phyloP scores from a whole-genome alignment of 108 stramenopile genomes.

The Nitzschia palea region DNA sequence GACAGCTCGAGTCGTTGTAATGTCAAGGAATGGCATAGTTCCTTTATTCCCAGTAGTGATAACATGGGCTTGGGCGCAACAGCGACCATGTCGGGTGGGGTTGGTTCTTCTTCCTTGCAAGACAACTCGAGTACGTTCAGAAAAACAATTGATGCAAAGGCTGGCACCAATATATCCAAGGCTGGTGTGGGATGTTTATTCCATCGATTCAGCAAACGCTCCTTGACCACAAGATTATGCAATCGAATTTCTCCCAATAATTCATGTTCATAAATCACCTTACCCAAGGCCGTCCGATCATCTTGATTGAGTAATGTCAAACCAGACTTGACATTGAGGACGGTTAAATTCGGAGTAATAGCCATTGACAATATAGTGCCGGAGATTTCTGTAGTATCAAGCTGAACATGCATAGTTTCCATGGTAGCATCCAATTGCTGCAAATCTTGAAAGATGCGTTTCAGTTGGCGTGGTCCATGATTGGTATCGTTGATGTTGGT shows the following conservation, averaged over 20 bases:
- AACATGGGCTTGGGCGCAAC: not conserved
- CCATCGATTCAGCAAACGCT: constrained; percentile 13
- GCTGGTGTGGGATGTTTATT: constrained; percentile 10
- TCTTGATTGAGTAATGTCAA: constrained; percentile 5
- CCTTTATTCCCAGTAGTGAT: constrained; percentile 5
- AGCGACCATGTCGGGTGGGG: not conserved
- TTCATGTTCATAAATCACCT: constrained; percentile 12
- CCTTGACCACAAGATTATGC: constrained; percentile 1
- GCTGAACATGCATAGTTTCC: constrained; percentile 12
- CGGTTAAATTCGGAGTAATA: not conserved
- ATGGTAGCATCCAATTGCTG: constrained; percentile 5
- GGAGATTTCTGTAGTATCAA: constrained; percentile 1
- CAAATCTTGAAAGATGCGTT: not conserved
- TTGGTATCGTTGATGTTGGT: not conserved
- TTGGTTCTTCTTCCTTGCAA: not conserved
- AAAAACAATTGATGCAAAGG: constrained; percentile 8
- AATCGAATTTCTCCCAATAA: not conserved
- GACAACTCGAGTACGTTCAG: constrained; percentile 10
- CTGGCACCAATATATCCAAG: constrained; percentile 14
- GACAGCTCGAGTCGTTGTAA: constrained; percentile 13
- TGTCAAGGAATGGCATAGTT: constrained; percentile 4
- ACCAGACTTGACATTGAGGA: constrained; percentile 4
- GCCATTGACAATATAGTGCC: constrained; percentile 5
- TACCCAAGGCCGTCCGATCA: constrained; percentile 15
- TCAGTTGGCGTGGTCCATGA: not conserved